A percentile compares a stretch with the other conserved stretches of the same genome.
These are phyloP conservation scores for Fraxinus floribunda DNA, from an alignment of 305 asterid genomes.

Conservation along the genomic window DNA sequence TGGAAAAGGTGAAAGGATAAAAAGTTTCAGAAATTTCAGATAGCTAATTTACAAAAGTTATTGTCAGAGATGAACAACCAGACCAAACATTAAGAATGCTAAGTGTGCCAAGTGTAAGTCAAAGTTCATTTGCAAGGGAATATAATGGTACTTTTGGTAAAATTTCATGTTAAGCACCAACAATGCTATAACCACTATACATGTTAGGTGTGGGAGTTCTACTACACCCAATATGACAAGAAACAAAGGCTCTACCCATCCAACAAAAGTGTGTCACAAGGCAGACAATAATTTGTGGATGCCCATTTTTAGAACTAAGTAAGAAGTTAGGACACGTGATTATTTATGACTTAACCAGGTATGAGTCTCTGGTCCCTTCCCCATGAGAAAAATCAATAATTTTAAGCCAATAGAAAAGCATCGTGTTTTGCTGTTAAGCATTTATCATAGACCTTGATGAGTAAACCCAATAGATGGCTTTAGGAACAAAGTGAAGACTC, in stretches of 20 bases:
- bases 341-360: not conserved
- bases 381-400: not conserved
- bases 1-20: conserved; percentile 2
- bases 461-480: not conserved
- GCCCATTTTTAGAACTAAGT: not conserved
- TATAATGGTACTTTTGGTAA: not conserved
- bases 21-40: conserved; percentile 13
- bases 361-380: not conserved
- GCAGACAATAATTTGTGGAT: not conserved
- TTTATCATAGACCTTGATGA: not conserved
- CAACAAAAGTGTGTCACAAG: conserved; percentile 2
- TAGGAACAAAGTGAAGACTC: not conserved
- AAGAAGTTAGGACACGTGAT: not conserved
- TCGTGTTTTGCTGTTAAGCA: not conserved
- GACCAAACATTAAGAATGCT: not conserved
- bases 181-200: not conserved
- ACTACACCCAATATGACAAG: not conserved
- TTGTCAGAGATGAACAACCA: conserved; percentile 6
- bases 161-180: conserved; percentile 3
- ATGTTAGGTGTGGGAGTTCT: not conserved
- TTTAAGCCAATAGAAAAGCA: not conserved
- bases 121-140: not conserved
- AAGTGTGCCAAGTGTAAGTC: not conserved
- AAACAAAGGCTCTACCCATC: not conserved
- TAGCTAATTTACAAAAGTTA: not conserved